phyloP scores from a whole-genome alignment of 768 basidiomycete species.

The Suillus discolor region DNA sequence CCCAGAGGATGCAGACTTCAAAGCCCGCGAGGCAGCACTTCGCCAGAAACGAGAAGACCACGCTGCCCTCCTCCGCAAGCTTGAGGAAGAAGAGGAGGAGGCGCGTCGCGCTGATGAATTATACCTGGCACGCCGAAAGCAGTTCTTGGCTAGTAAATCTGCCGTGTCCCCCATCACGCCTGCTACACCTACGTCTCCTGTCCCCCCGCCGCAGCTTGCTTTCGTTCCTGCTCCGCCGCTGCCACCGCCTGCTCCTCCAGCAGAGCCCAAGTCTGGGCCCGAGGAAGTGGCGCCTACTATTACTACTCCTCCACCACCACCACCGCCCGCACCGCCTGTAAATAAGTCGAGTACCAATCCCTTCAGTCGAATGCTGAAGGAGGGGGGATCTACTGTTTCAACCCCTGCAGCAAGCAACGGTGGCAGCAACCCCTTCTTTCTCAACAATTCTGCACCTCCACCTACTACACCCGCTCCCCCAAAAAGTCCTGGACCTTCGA shows the following conservation, averaged over 20 bases:
- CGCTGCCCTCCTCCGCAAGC: conserved; percentile 63
- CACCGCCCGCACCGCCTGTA: conserved; percentile 29
- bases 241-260: conserved; percentile 26
- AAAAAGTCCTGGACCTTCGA: conserved; percentile 54
- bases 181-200: conserved; percentile 32
- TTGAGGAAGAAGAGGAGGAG: conserved; percentile 72
- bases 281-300: conserved; percentile 33
- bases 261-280: conserved; percentile 12
- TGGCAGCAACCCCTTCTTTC: conserved; percentile 79
- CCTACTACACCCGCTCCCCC: conserved; percentile 36
- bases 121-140: conserved; percentile 35
- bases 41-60: conserved; percentile 75
- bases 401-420: conserved; percentile 39
- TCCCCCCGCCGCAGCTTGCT: conserved; percentile 40
- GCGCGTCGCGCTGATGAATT: conserved; percentile 49
- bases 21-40: conserved; percentile 70
- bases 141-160: conserved; percentile 42
- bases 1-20: conserved; percentile 74
- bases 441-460: conserved; percentile 45
- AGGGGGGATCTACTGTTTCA: conserved; percentile 40
- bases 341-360: conserved; percentile 72
- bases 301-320: conserved; percentile 36
- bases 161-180: conserved; percentile 32
- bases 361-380: conserved; percentile 69
- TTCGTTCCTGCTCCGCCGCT: conserved; percentile 33